Base-by-base conservation (phyloP, 1,139 yeast genomes). In the Nadsonia starkeyi-henricii region DNA sequence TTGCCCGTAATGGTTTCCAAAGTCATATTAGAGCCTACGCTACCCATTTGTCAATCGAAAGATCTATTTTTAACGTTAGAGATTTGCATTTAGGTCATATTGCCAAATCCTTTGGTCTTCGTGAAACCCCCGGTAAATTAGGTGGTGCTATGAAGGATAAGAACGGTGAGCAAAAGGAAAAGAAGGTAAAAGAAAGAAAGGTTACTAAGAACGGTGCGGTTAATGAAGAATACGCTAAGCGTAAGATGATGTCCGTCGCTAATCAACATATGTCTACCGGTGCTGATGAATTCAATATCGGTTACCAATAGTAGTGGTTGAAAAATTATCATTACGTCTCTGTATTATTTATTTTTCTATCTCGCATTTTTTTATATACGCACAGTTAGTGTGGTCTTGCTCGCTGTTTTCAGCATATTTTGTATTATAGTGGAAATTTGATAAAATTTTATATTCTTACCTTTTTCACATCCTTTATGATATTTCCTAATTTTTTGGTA, bases 11-110 rank as follows among this genome's bases (percentile, higher is more conserved):
- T 58, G 97, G 85, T 1, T 91, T 85, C 61, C 78, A 84, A 9
- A 82, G 95, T 53, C 97, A 91, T 63, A 72, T 91, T 43, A 74
- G 97, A 60, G 98, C 98, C 0, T 91, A 91, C 62, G 86, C 98
- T n/a, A 91, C 99, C 0, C 99, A 91, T 69, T 75, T 86, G 53
- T 70, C 89, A 0, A 61, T 78, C 1, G 98, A 93, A 63, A 76
- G 91, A 59, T 74, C 72, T 44, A 78, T 75, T 53, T 91, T 91
- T 70, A 88, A 85, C 59, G 79, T 91, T 33, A 84, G 83, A 58
- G 68, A 73, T 42, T 69, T 93, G 52, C 99, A 91, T 71, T 70
- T 93, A 57, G 99, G 98, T 21, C 98, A 91, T 69, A 70, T 93
- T 58, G 97, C 97, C 20, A 91, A 91, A 64, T 76, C 93, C 55